These are phyloP conservation scores for Choricystis sp. DNA, from an alignment of 139 green algal species.

Conservation along the genomic window DNA sequence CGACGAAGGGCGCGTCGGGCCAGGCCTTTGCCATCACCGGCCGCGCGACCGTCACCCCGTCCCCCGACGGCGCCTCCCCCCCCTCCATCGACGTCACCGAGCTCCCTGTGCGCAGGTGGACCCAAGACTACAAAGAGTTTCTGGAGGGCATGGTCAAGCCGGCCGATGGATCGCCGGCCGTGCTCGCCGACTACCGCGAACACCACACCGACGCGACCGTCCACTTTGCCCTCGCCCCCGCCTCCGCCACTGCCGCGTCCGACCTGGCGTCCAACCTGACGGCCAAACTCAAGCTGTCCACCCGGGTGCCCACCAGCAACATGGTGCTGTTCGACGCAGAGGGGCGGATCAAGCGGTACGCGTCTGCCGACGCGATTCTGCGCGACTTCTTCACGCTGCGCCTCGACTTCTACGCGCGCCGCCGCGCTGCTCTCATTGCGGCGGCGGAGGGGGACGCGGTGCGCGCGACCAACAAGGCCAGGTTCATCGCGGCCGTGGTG, in stretches of 20 bases:
- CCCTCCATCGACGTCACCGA: conserved; percentile 83
- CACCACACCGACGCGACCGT: conserved; percentile 81
- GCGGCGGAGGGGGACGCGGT: conserved; percentile 51
- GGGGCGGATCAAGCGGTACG: conserved; percentile 81
- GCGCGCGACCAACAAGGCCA: conserved; percentile 66
- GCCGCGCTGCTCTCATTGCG: conserved; percentile 47
- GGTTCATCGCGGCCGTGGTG: conserved; percentile 92
- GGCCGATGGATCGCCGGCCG: conserved; percentile 28
- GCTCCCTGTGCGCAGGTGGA: conserved; percentile 94
- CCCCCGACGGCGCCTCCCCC: too few relatives aligned
- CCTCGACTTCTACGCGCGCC: conserved; percentile 71
- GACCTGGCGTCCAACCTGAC: conserved; percentile 38
- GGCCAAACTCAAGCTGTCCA: conserved; percentile 83
- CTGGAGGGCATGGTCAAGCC: conserved; percentile 79
- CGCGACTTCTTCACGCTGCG: conserved; percentile 78
- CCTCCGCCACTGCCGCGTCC: conserved; percentile 41
- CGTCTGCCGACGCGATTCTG: conserved; percentile 71
- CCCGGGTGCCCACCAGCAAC: conserved; percentile 76
- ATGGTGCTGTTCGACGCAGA: conserved; percentile 92
- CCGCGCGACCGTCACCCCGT: conserved; percentile 37
- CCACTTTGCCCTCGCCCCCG: conserved; percentile 70
- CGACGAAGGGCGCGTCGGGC: conserved; percentile 34
- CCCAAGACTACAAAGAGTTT: conserved; percentile 97
- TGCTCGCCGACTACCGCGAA: conserved; percentile 74
- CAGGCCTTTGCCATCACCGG: conserved; percentile 60